Percentiles rank a stretch among this genome's conserved stretches.
Evolutionary conservation across 2,329 filamentous ascomycete species (phyloP).

Genomic region (Didymella pinodella): DNA sequence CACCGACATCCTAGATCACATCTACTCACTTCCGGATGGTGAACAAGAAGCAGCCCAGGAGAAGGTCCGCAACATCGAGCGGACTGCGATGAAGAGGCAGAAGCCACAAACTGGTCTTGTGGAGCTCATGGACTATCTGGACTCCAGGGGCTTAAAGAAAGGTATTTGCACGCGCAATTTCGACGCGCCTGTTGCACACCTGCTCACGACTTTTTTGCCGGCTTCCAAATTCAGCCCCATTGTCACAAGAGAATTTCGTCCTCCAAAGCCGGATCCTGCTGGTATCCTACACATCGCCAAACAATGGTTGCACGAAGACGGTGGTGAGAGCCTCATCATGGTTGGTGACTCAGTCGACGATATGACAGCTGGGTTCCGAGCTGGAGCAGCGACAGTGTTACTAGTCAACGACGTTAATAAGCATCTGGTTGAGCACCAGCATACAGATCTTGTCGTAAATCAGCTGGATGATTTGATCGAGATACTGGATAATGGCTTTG

Average conservation of each 20-base stretch:
- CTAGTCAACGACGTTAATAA: conserved; percentile 83
- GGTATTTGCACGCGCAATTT: conserved; percentile 96
- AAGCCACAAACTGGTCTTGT: conserved; percentile 81
- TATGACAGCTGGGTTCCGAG: conserved; percentile 83
- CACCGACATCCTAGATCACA: conserved; percentile 87
- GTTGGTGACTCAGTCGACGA: conserved; percentile 80
- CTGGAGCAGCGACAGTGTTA: conserved; percentile 90
- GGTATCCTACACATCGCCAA: conserved; percentile 86
- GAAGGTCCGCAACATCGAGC: conserved; percentile 80
- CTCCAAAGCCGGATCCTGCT: conserved; percentile 86
- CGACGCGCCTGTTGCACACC: conserved; percentile 74
- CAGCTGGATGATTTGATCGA: conserved; percentile 76
- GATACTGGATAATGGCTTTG: conserved; percentile 78
- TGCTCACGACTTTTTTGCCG: conserved; percentile 77
- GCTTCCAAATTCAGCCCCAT: conserved; percentile 76
- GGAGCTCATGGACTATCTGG: conserved; percentile 82
- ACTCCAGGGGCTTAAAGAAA: conserved; percentile 71
- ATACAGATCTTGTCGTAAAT: conserved; percentile 78
- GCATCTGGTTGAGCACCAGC: conserved; percentile 72
- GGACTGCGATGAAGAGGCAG: conserved; percentile 79
- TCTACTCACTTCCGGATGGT: conserved; percentile 73
- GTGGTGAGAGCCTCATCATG: conserved; percentile 59
- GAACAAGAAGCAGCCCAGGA: conserved; percentile 72
- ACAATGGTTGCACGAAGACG: conserved; percentile 67
- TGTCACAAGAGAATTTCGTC: conserved; percentile 82